Percentiles rank a stretch among this genome's conserved stretches.
These are phyloP conservation scores for Cercophora sp. DNA, from an alignment of 495 filamentous ascomycete species.

Conservation along the genomic window DNA sequence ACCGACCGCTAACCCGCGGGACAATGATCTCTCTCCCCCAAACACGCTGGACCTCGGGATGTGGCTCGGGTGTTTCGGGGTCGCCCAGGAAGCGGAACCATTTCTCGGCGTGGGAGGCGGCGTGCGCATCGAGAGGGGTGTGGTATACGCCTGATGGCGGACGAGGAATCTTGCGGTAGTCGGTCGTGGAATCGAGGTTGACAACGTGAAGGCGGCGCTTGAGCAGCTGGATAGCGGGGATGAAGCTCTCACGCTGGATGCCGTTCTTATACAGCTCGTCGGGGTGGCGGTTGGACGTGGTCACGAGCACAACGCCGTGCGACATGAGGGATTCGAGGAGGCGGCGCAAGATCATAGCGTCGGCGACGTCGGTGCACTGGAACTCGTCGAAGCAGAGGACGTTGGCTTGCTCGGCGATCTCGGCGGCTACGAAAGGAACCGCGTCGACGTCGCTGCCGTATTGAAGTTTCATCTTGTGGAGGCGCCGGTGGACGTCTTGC, in stretches of 20 bases:
- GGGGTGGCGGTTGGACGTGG: constrained; percentile 95
- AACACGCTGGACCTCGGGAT: constrained; percentile 72
- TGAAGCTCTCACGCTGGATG: constrained; percentile 90
- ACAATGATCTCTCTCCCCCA: constrained; percentile 92
- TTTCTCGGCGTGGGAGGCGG: constrained; percentile 75
- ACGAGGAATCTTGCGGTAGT: constrained; percentile 94
- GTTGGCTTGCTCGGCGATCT: constrained; percentile 78
- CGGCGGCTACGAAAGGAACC: constrained; percentile 86
- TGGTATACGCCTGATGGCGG: constrained; percentile 93
- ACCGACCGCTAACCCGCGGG: constrained; percentile 79
- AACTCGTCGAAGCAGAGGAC: constrained; percentile 99
- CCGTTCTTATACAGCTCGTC: constrained; percentile 97
- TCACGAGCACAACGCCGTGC: constrained; percentile 93
- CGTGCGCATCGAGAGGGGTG: constrained; percentile 69
- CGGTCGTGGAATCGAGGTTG: constrained; percentile 90
- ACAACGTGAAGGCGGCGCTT: constrained; percentile 79
- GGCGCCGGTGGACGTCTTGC: constrained; percentile 92
- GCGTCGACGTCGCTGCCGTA: constrained; percentile 89
- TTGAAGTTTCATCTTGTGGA: constrained; percentile 84
- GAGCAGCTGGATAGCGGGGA: constrained; percentile 91
- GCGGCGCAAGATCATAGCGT: constrained; percentile 94
- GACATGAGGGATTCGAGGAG: constrained; percentile 87
- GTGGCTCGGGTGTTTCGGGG: constrained; percentile 69
- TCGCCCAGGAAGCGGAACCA: constrained; percentile 96
- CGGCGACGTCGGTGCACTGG: constrained; percentile 96